These are phyloP conservation scores for Alloascoidea africana DNA, from an alignment of 805 yeast genomes.

Conservation along the genomic window DNA sequence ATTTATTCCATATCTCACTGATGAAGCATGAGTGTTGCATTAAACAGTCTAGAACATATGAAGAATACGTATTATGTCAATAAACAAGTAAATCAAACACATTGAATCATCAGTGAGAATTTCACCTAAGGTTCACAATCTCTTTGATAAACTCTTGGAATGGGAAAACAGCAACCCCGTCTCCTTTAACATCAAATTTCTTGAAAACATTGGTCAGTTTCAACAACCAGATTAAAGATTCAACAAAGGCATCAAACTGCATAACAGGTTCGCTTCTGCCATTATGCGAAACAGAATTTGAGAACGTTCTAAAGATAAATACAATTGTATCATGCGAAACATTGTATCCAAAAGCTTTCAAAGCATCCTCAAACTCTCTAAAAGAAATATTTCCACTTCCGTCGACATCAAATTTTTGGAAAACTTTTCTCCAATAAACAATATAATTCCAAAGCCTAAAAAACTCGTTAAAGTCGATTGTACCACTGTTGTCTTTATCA, in stretches of 20 bases:
- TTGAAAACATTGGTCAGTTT: slow-evolving; percentile 51
- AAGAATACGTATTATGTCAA: no score
- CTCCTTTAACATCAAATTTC: slow-evolving; percentile 45
- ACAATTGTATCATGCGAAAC: slow-evolving; percentile 35
- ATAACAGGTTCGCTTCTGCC: slow-evolving; percentile 15
- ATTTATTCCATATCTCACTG: no score
- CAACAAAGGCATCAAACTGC: slow-evolving; percentile 54
- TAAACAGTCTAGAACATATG: no score
- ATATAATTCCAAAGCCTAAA: slow-evolving; percentile 37
- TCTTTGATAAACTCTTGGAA: slow-evolving; percentile 54
- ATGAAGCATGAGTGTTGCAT: no score
- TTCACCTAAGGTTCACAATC: slow-evolving; percentile 21
- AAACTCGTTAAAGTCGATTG: slow-evolving; percentile 29
- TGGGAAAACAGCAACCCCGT: slow-evolving; percentile 50
- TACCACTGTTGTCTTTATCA: slow-evolving; percentile 20
- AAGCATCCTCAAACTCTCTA: slow-evolving; percentile 34
- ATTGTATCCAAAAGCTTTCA: slow-evolving; percentile 37
- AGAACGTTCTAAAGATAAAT: slow-evolving; percentile 33
- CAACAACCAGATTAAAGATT: slow-evolving; percentile 46
- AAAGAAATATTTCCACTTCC: slow-evolving; percentile 34
- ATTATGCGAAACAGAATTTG: slow-evolving; percentile 22
- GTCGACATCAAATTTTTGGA: slow-evolving; percentile 31
- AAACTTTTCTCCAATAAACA: slow-evolving; percentile 33
- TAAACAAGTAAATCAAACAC: no score
- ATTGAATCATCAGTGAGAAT: no score